Percentiles rank a stretch among this genome's conserved stretches.
phyloP scores from a whole-genome alignment of 345 rosid genomes.

The Populus pruinosa region DNA sequence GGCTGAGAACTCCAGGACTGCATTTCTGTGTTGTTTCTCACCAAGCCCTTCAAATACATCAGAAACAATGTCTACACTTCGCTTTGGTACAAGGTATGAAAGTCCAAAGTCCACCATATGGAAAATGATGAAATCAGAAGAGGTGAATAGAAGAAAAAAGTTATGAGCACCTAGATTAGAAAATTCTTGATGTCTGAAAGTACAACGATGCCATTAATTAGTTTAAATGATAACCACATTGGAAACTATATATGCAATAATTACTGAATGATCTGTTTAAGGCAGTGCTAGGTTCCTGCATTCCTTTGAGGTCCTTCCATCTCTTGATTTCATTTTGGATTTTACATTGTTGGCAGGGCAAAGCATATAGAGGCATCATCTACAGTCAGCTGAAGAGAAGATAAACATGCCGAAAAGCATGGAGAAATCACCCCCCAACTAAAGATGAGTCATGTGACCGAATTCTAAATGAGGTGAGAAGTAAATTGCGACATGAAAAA shows the following conservation, averaged over 20 bases:
- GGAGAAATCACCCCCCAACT: conserved; percentile 26
- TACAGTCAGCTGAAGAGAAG: conserved; percentile 33
- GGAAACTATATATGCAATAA: neutral
- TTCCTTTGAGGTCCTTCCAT: neutral
- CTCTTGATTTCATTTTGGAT: neutral
- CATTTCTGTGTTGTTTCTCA: conserved; percentile 86
- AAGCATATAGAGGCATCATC: conserved; percentile 77
- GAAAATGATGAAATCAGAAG: neutral
- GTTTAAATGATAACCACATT: neutral
- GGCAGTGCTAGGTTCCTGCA: neutral
- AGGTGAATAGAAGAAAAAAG: neutral
- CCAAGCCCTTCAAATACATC: conserved; percentile 74
- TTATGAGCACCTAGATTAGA: neutral
- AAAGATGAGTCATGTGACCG: conserved; percentile 47
- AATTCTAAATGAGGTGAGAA: conserved; percentile 51
- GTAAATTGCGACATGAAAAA: conserved; percentile 15
- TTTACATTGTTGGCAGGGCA: conserved; percentile 49
- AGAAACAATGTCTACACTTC: conserved; percentile 83
- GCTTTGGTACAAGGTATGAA: conserved; percentile 79
- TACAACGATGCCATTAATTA: neutral
- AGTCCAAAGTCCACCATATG: conserved; percentile 1
- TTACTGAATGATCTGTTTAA: neutral
- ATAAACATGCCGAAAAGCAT: conserved; percentile 36
- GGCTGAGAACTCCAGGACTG: conserved; percentile 86
- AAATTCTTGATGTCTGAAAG: neutral